phyloP scores from a whole-genome alignment of 2,329 filamentous ascomycete species.

The Botryotinia narcissicola region DNA sequence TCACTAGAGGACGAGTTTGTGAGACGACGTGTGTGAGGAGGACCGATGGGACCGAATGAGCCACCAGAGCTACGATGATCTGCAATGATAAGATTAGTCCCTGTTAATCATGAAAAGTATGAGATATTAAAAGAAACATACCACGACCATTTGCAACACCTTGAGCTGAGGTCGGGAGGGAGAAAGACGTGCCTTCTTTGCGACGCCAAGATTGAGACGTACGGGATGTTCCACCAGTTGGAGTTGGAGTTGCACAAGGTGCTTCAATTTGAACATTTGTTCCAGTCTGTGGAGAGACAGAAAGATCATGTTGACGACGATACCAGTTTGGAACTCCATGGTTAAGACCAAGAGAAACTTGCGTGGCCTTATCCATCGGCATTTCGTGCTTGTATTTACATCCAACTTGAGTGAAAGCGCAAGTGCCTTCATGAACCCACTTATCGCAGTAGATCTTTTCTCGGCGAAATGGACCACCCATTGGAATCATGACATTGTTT shows the following conservation, averaged over 20 bases:
- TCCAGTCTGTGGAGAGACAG: constrained; percentile 2
- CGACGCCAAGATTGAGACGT: constrained; percentile 18
- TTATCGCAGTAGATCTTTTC: constrained; percentile 80
- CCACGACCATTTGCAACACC: constrained; percentile 1
- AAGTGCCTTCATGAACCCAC: constrained; percentile 84
- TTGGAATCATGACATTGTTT: neutral
- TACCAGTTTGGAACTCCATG: constrained; percentile 49
- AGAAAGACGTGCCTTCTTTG: neutral
- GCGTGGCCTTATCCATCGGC: constrained; percentile 65
- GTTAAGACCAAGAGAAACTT: constrained; percentile 69
- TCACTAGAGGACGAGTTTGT: constrained; percentile 10
- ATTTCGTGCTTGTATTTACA: constrained; percentile 92
- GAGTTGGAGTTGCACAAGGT: constrained; percentile 7
- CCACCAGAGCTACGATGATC: constrained; percentile 5
- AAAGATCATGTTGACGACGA: neutral
- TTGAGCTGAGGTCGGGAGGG: neutral
- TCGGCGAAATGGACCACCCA: neutral
- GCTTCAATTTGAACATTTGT: constrained; percentile 7
- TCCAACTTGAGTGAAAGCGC: constrained; percentile 80
- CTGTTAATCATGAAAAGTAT: neutral
- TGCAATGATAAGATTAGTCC: neutral
- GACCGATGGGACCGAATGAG: constrained; percentile 21
- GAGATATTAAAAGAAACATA: neutral
- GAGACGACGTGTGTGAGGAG: constrained; percentile 13
- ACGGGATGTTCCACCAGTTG: neutral